Conservation (phyloP, 1,139 yeast species). For the Yamadazyma jaroonii region DNA sequence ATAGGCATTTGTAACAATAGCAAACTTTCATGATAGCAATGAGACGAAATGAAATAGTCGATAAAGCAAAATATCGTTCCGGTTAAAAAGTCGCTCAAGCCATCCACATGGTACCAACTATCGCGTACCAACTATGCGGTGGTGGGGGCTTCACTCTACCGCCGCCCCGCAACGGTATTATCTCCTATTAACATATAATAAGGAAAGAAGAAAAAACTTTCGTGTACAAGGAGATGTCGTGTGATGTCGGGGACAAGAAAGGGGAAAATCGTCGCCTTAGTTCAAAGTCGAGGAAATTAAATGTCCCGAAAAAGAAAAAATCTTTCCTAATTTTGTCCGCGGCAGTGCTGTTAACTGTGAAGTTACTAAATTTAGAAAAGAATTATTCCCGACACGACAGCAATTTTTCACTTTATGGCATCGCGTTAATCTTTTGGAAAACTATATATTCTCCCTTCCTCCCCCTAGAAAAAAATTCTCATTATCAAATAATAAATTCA, state of each 20-base stretch:
- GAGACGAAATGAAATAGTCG: too few species aligned
- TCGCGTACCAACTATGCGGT: too few species aligned
- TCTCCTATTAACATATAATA: background rate
- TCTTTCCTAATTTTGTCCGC: background rate
- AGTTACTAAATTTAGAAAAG: background rate
- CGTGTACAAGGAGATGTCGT: slow-evolving; percentile 1
- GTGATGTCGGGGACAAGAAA: background rate
- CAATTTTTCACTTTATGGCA: background rate
- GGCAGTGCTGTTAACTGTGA: background rate
- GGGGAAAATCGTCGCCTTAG: background rate
- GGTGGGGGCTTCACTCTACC: too few species aligned
- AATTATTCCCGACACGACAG: background rate
- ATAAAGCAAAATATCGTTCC: too few species aligned
- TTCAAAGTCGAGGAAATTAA: background rate
- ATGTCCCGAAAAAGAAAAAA: slow-evolving; percentile 1
- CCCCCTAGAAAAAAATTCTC: background rate
- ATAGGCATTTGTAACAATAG: too few species aligned
- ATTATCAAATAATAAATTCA: slow-evolving; percentile 4
- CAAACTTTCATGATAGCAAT: too few species aligned
- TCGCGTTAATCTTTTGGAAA: slow-evolving; percentile 1
- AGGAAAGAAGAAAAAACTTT: background rate
- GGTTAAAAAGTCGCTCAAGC: too few species aligned
- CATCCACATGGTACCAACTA: too few species aligned
- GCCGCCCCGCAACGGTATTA: too few species aligned
- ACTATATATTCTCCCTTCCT: slow-evolving; percentile 3